phyloP scores from a whole-genome alignment of 805 yeast species.

The Saccharomycopsis olivae region DNA sequence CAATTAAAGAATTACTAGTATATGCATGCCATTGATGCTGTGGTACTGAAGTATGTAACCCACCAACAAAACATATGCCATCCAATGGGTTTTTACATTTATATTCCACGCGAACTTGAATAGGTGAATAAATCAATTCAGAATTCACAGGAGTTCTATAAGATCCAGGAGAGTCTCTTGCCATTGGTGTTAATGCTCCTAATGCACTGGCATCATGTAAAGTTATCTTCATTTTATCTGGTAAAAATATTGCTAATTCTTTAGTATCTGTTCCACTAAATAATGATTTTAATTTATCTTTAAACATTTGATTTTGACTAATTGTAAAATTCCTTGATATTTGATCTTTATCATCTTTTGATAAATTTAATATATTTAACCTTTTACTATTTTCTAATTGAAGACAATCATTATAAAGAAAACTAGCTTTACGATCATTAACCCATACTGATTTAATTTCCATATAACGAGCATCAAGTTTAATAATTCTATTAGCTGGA shows the following conservation, averaged over 20 bases:
- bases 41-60: slow-evolving; percentile 31
- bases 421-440: slow-evolving; percentile 49
- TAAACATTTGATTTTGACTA: slow-evolving; percentile 49
- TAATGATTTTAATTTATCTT: slow-evolving; percentile 41
- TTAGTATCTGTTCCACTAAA: slow-evolving; percentile 48
- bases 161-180: slow-evolving; percentile 30
- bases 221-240: slow-evolving; percentile 53
- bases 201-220: slow-evolving; percentile 39
- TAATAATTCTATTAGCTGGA: slow-evolving; percentile 43
- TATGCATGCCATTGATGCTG: slow-evolving; percentile 68
- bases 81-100: slow-evolving; percentile 51
- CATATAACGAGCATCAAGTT: slow-evolving; percentile 74
- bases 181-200: slow-evolving; percentile 28
- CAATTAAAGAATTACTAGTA: slow-evolving; percentile 69
- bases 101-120: slow-evolving; percentile 61
- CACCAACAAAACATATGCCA: slow-evolving; percentile 71
- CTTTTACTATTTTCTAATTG: slow-evolving; percentile 29
- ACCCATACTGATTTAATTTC: slow-evolving; percentile 52
- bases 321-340: slow-evolving; percentile 5
- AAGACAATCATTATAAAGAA: slow-evolving; percentile 43
- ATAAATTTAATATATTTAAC: slow-evolving; percentile 19
- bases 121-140: slow-evolving; percentile 57
- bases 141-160: slow-evolving; percentile 26
- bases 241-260: slow-evolving; percentile 53
- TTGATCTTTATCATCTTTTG: slow-evolving; percentile 8